Base-by-base conservation (phyloP, 225 moss, liverwort and hornwort species). In the Rhytidiadelphus loreus region DNA sequence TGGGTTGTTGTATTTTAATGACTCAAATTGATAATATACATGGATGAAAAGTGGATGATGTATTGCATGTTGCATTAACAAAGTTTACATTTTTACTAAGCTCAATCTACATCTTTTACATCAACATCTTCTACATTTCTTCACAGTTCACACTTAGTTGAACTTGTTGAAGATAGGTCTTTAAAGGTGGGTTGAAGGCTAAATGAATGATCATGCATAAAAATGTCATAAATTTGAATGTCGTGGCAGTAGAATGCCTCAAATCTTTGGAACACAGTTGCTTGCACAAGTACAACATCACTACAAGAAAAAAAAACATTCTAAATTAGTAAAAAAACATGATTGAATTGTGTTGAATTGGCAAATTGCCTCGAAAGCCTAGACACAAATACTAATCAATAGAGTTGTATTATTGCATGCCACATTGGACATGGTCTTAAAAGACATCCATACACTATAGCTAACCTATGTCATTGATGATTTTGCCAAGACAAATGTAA, bases 381-480 rank as follows among this genome's bases (percentile, higher is more conserved):
- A 29, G 3, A 25, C 1, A 1, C 3, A 44, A 8, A 26, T 26
- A 8, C 1, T 6, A 37, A 20, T 66, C 22, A n/a, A 26, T 3
- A 71, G 0, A 43, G 12, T 13, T 43, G 16, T 44, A 71, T 26
- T 71, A 44, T 2, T 16, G 0, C 4, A 0, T 10, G 46, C 5
- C 2, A 46, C 2, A 4, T 44, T 0, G 1, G 1, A 73, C 46
- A 44, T 44, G 46, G 11, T 6, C 6, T 29, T 73, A 16, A 46
- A 73, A 0, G 48, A 74, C 1, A 1, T 74, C 30, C 30, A 73
- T 46, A 29, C 0, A 48, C 0, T 0, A 0, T 74, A 74, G 11
- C 30, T 30, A 30, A 30, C 0, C 5, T 30, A 11, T 0, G 0
- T 18, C 1, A 11, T 29, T 73, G 73, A 18, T 74, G 29, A 73